Base-by-base conservation (phyloP, 164 flowering plant species). In the Umbellularia californica region DNA sequence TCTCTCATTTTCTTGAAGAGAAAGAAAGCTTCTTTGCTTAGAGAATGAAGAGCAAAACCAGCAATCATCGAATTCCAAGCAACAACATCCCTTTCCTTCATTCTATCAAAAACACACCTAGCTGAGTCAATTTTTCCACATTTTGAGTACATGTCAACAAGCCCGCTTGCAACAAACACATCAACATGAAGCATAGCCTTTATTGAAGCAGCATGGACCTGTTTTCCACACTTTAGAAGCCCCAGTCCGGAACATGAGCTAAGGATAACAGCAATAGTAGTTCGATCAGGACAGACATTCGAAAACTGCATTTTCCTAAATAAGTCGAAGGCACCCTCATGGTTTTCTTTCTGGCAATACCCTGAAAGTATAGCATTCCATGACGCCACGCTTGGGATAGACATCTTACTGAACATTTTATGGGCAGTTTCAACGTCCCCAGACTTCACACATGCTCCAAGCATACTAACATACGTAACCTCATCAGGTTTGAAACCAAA, bases 311-410 rank as follows among this genome's bases (percentile, higher is more conserved):
- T 94, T 51, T 88, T 79, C 77, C 87, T 82, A 63, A 94, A 91
- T 70, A 92, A 85, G 33, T 79, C 78, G 7, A 88, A 20, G n/a
- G 87, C 93, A 72, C 89, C 93, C 75, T 65, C 79, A 72, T 86
- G 83, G 22, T 81, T 73, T 22, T 81, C 91, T 77, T 74, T 80
- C 80, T 85, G 92, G 69, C 83, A 84, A 78, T 85, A 90, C 6
- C 89, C 91, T 67, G 96, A 88, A 33, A 94, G 84, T 65, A 92
- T 82, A 65, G 92, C 85, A 84, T 94, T 94, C 96, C 96, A 94
- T 11, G 96, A 87, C 78, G 74, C 83, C 72, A 85, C 83, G 74
- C 83, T 90, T 7, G 92, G 97, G 73, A 17, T 50, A 0, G 79
- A 70, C 80, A 89, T 83, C 76, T 76, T 81, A 76, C 80, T 77